These are phyloP conservation scores for Kuraishia piskuri DNA, from an alignment of 805 yeast species.

Conservation along the genomic window DNA sequence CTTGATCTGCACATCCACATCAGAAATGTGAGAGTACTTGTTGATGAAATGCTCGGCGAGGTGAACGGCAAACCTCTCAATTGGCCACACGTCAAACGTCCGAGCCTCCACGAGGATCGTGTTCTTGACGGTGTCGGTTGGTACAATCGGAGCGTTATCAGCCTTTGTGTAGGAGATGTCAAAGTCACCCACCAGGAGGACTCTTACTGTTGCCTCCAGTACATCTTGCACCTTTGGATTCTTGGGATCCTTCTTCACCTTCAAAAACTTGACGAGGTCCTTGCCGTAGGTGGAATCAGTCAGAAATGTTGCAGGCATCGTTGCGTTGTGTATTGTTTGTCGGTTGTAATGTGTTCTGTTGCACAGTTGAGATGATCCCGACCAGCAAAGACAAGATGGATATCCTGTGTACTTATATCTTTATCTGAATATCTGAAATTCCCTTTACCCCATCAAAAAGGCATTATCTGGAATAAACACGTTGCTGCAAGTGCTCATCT, in stretches of 20 bases:
- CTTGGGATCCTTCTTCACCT: slow-evolving; percentile 70
- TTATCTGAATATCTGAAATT: not conserved
- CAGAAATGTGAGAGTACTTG: slow-evolving; percentile 72
- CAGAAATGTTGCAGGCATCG: slow-evolving; percentile 9
- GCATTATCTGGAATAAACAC: not conserved
- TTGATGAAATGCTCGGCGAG: slow-evolving; percentile 72
- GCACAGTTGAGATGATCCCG: no score
- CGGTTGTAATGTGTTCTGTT: no score
- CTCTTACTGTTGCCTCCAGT: slow-evolving; percentile 75
- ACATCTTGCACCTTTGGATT: slow-evolving; percentile 74
- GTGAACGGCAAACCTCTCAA: slow-evolving; percentile 82
- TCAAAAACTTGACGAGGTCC: slow-evolving; percentile 85
- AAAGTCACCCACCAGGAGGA: slow-evolving; percentile 69
- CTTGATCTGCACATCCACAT: slow-evolving; percentile 54
- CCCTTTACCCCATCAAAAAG: not conserved
- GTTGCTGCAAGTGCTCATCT: not conserved
- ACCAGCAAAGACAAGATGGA: not conserved
- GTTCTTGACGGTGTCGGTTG: slow-evolving; percentile 91
- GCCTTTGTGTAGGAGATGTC: slow-evolving; percentile 81
- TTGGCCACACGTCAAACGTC: slow-evolving; percentile 79
- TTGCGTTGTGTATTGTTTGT: not conserved
- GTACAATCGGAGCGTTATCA: slow-evolving; percentile 82
- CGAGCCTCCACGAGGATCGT: slow-evolving; percentile 80
- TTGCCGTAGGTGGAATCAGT: slow-evolving; percentile 73
- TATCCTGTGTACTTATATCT: not conserved